A percentile compares a stretch with the other conserved stretches of the same genome.
Evolutionary conservation across 345 rosid species (phyloP).

Genomic region (Murraya paniculata): DNA sequence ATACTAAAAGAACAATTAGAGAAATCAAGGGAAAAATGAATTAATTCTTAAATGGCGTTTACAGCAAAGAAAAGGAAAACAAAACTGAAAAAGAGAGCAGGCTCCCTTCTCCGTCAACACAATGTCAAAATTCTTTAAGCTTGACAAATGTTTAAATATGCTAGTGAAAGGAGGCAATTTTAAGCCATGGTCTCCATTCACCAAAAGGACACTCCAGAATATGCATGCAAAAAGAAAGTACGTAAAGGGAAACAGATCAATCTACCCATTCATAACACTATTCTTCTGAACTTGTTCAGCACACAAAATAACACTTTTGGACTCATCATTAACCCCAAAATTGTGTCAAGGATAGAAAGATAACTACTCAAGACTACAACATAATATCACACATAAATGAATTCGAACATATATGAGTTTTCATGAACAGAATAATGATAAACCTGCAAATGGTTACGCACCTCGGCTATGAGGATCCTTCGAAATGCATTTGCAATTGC

Average conservation of each 20-base stretch:
- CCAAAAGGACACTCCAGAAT: neutral
- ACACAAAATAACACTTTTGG: neutral
- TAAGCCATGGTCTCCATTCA: neutral
- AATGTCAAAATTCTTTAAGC: neutral
- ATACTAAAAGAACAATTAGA: neutral
- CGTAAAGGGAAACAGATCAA: neutral
- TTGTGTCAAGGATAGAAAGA: neutral
- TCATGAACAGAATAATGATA: neutral
- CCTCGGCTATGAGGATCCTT: slow-evolving; percentile 92
- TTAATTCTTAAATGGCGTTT: neutral
- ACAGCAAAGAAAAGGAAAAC: neutral
- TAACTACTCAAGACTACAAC: neutral
- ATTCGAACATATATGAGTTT: neutral
- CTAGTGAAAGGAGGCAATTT: neutral
- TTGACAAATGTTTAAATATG: neutral
- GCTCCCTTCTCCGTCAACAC: neutral
- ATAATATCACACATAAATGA: neutral
- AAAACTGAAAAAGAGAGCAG: neutral
- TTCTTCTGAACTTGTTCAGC: neutral
- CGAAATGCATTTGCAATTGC: slow-evolving; percentile 87
- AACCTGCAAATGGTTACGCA: slow-evolving; percentile 22
- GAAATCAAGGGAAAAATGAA: neutral
- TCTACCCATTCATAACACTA: neutral
- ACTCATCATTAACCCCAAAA: neutral
- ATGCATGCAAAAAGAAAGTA: neutral